Evolutionary conservation across 371 early-diverging fungal species (phyloP), one percentile per base, ranked within the genome.

Genomic region (Conidiobolus incongruus): DNA sequence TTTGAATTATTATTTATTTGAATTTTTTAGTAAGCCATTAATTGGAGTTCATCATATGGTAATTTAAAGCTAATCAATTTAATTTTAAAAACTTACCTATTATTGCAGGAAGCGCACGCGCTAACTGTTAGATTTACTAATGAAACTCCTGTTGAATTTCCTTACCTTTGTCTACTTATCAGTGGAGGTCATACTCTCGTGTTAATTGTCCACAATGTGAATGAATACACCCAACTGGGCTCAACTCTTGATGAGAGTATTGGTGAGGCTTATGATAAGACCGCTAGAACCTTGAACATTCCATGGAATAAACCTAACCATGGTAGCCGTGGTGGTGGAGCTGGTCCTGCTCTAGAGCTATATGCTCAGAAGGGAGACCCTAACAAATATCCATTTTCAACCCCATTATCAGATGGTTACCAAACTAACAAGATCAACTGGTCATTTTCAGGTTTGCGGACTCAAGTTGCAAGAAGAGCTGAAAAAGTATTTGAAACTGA

Each of bases 21-120:
- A 4, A 4, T 26, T 3, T 26, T 26, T 26, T 26, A 57, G 57
- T 26, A 74, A 74, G 44, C 81, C 82, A 6, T 52, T 83, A 34
- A 62, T 83, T 36, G 83, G 83, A 24, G 81, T 84, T 23, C 83
- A 84, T 57, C 86, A 85, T 48, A 84, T 83, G 84, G 74, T 68
- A 66, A 53, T 22, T 29, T 13, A 1, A 37, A 20, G 35, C 20
- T 17, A 7, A n/a, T 29, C 21, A 13, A 20, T 30, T 41, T 23
- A 33, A 43, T 8, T 16, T 17, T 15, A n/a, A 12, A 24, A 15
- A 24, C 3, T 26, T 17, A 24, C 22, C 11, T 15, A 7, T 16
- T 15, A 24, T 12, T 10, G 15, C 45, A 68, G 69, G 80, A 81
- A 56, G 81, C 77, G 3, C 79, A 77, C 44, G 77, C 79, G 5